Base-by-base conservation (phyloP, 2,329 filamentous ascomycete species). In the Alternaria brassicicola region DNA sequence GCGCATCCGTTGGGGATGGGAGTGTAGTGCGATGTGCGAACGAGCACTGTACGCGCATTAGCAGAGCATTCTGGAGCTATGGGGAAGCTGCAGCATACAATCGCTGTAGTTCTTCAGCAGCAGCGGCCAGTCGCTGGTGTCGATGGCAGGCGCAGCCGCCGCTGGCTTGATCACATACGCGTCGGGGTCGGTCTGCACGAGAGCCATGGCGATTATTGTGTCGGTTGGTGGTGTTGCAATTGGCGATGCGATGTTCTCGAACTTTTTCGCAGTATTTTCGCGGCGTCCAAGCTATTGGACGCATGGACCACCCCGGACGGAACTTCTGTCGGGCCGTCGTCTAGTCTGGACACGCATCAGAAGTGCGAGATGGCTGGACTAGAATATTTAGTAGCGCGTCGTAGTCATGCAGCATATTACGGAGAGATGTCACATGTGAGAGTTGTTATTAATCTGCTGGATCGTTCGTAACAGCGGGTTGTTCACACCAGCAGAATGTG, bases 61-160 rank as follows among this genome's bases (percentile, higher is more conserved):
- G 69, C 62, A 59, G 52, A 58, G 61, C 51, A 50, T 56, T 50
- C 52, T 48, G 53, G 28, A 73, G 65, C 67, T 69, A 61, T 57
- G 25, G 39, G 56, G 53, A 58, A 76, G 62, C 60, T 67, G 84
- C 59, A 69, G 84, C 89, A 78, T 86, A 95, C 92, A 84, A 77
- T 93, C 91, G 80, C 93, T 91, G 82, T 96, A 98, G 83, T 97
- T 96, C 84, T 96, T 96, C 75, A 98, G 86, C 73, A 98, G 85
- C 74, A 98, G 84, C 72, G 95, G 95, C 92, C 93, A 97, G 78
- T 88, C 86, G 83, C 89, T 93, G 70, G 92, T 96, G 81, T 96
- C 89, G 72, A 96, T 84, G 60, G 87, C 83, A 68, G 93, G 91
- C 73, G 89, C 88, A 68, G 86, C 83, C 73, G 90, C 88, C 84